These are phyloP conservation scores for Trypanosoma boissoni DNA, from an alignment of 208 protist genomes.

Conservation along the genomic window DNA sequence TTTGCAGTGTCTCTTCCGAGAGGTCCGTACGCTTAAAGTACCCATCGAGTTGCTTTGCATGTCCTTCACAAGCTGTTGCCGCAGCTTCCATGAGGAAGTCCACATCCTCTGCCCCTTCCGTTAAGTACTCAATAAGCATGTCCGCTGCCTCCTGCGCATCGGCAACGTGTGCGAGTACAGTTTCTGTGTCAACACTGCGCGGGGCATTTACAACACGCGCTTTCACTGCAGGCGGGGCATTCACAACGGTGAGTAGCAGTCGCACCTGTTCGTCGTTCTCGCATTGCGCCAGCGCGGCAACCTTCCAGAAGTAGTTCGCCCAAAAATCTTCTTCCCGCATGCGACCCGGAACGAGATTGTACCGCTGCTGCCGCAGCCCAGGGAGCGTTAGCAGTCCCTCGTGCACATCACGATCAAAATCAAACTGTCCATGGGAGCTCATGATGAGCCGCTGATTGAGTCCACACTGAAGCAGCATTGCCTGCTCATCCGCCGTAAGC, in stretches of 20 bases:
- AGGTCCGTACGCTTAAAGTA: conserved; percentile 40
- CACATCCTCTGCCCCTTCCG: conserved; percentile 26
- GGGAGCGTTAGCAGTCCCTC: conserved; percentile 43
- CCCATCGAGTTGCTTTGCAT: conserved; percentile 36
- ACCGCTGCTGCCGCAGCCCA: conserved; percentile 53
- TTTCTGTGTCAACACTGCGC: conserved; percentile 30
- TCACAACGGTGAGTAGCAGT: conserved; percentile 56
- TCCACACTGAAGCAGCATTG: conserved; percentile 55
- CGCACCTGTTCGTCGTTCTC: conserved; percentile 55
- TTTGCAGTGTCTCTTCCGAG: conserved; percentile 27
- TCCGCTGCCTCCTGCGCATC: conserved; percentile 48
- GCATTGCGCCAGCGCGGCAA: conserved; percentile 58
- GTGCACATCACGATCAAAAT: conserved; percentile 65
- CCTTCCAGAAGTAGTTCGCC: conserved; percentile 85
- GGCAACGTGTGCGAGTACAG: conserved; percentile 25
- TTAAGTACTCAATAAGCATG: conserved; percentile 51
- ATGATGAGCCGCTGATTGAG: conserved; percentile 39
- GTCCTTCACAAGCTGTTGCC: conserved; percentile 37
- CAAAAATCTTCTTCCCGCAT: conserved; percentile 80
- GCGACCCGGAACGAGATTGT: conserved; percentile 58
- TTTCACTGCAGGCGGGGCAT: conserved; percentile 41
- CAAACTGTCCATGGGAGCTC: conserved; percentile 36
- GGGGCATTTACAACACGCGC: conserved; percentile 15
- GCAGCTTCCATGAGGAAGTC: conserved; percentile 37
- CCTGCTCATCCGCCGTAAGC: conserved; percentile 45